Conservation (phyloP, 306 rosid genomes). For the Trichosanthes cucumerina region DNA sequence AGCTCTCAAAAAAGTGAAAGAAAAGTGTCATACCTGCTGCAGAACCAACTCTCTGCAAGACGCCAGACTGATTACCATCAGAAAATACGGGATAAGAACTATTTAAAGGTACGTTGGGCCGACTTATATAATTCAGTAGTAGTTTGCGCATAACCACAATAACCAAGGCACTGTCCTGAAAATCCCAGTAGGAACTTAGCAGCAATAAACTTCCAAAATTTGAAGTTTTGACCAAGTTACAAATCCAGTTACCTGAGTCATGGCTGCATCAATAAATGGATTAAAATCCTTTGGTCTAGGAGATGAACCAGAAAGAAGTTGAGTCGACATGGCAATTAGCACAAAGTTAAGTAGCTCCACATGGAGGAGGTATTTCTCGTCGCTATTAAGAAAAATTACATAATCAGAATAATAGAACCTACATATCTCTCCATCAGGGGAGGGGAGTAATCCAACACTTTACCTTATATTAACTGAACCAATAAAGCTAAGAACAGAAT, state of each 20-base stretch:
- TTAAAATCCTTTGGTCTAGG: slow-evolving; percentile 73
- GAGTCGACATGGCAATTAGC: slow-evolving; percentile 90
- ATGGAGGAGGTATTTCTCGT: slow-evolving; percentile 61
- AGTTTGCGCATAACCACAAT: slow-evolving; percentile 55
- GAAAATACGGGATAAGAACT: slow-evolving; percentile 56
- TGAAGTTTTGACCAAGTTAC: slow-evolving; percentile 1
- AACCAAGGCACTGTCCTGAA: slow-evolving; percentile 78
- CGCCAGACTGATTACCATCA: slow-evolving; percentile 81
- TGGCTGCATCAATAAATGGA: slow-evolving; percentile 88
- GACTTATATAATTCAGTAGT: slow-evolving; percentile 55
- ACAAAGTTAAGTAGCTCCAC: slow-evolving; percentile 90
- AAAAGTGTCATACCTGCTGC: slow-evolving; percentile 65
- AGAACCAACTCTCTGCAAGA: slow-evolving; percentile 87
- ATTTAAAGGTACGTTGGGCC: slow-evolving; percentile 37
- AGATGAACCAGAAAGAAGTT: slow-evolving; percentile 94
- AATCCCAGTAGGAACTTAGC: slow-evolving; percentile 20
- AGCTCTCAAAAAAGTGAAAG: neutral
- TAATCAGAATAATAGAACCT: slow-evolving; percentile 26
- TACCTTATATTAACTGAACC: slow-evolving; percentile 85
- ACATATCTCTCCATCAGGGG: slow-evolving; percentile 17
- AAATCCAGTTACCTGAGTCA: slow-evolving; percentile 67
- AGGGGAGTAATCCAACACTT: slow-evolving; percentile 19
- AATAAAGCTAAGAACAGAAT: slow-evolving; percentile 61
- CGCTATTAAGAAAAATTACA: slow-evolving; percentile 23
- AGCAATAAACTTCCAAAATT: slow-evolving; percentile 14